phyloP scores from a whole-genome alignment of 2,329 filamentous ascomycete species.

The Stagonosporopsis cucurbitacearum region DNA sequence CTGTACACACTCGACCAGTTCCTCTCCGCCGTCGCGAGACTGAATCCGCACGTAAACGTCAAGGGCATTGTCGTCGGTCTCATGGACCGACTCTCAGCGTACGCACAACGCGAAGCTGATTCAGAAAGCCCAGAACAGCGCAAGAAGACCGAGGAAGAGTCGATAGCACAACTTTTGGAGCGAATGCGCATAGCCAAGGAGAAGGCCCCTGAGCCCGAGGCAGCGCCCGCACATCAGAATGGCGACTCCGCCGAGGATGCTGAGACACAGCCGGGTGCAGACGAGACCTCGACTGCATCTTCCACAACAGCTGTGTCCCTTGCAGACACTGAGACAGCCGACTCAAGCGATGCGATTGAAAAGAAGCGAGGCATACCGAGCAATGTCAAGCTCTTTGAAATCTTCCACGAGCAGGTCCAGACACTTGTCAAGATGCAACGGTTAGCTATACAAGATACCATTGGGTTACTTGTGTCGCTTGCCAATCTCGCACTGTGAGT shows the following conservation, averaged over 20 bases:
- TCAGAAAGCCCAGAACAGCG: constrained; percentile 73
- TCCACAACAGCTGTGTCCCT: constrained; percentile 38
- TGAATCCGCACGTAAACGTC: constrained; percentile 96
- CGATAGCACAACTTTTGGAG: constrained; percentile 77
- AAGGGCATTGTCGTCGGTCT: constrained; percentile 97
- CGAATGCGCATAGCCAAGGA: constrained; percentile 75
- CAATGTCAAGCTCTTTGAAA: constrained; percentile 90
- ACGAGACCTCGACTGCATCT: constrained; percentile 40
- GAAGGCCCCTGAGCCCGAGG: constrained; percentile 38
- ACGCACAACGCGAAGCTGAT: constrained; percentile 87
- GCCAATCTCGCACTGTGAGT: constrained; percentile 82
- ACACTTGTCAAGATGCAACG: constrained; percentile 90
- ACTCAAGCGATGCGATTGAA: constrained; percentile 52
- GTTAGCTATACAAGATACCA: constrained; percentile 91
- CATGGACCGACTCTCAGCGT: constrained; percentile 95
- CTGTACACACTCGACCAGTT: constrained; percentile 96
- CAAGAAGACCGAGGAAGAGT: constrained; percentile 82
- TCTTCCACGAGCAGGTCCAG: constrained; percentile 96
- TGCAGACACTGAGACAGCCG: constrained; percentile 48
- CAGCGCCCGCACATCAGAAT: constrained; percentile 41
- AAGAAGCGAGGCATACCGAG: constrained; percentile 68
- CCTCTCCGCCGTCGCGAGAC: constrained; percentile 85
- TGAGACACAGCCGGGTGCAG: constrained; percentile 30
- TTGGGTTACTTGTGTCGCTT: constrained; percentile 90
- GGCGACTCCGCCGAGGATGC: constrained; percentile 41